phyloP scores from a whole-genome alignment of 225 moss, liverwort and hornwort genomes.

The Antitrichia curtipendula region DNA sequence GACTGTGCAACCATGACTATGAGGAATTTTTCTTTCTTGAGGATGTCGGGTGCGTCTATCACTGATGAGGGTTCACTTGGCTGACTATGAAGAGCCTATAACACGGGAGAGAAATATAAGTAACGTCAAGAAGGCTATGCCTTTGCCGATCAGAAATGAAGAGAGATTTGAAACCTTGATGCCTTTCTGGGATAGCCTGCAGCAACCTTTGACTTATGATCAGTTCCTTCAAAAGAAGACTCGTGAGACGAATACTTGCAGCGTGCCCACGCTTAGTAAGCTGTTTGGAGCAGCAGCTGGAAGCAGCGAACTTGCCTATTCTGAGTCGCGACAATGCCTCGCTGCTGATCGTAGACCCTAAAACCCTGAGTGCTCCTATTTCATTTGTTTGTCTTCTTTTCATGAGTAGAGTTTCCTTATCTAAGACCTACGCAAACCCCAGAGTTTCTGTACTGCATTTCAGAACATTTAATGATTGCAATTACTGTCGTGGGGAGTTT shows the following conservation, averaged over 20 bases:
- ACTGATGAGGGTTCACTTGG: slow-evolving; percentile 10
- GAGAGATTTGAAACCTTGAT: slow-evolving; percentile 5
- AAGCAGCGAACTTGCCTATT: not conserved
- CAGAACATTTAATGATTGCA: not conserved
- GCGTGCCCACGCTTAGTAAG: slow-evolving; percentile 16
- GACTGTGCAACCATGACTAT: not conserved
- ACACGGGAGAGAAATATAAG: slow-evolving; percentile 14
- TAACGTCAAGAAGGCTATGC: slow-evolving; percentile 5
- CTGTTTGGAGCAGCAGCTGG: slow-evolving; percentile 3
- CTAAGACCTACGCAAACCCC: not conserved
- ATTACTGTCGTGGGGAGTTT: not conserved
- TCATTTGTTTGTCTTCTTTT: not conserved
- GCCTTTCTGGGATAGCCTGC: slow-evolving; percentile 3
- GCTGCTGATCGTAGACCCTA: slow-evolving; percentile 12
- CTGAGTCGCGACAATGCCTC: slow-evolving; percentile 14
- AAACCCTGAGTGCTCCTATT: not conserved
- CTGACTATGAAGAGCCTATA: slow-evolving; percentile 30
- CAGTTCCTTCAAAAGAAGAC: slow-evolving; percentile 1
- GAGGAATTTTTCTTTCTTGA: not conserved
- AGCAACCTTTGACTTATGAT: not conserved
- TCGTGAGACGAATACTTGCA: slow-evolving; percentile 5
- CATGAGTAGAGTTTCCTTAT: not conserved
- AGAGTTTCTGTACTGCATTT: not conserved
- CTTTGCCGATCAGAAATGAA: slow-evolving; percentile 5
- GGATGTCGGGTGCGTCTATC: not conserved